phyloP scores from a whole-genome alignment of 164 flowering plant species.

The Euptelea pleiosperma region DNA sequence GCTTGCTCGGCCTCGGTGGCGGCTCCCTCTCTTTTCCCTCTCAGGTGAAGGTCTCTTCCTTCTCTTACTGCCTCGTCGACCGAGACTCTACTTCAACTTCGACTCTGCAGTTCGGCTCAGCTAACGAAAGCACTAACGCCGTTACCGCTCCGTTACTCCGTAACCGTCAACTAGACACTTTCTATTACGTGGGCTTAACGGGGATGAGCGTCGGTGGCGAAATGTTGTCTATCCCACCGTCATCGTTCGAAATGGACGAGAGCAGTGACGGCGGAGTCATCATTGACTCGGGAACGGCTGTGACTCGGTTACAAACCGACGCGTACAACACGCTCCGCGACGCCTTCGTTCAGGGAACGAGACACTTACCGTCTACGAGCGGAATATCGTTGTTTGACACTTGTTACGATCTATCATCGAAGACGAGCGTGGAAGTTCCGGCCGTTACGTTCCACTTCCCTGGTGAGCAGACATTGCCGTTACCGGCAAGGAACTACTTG shows the following conservation, averaged over 20 bases:
- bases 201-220: constrained; percentile 73
- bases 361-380: constrained; percentile 32
- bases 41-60: constrained; percentile 57
- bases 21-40: constrained; percentile 75
- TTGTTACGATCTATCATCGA: constrained; percentile 67
- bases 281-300: constrained; percentile 90
- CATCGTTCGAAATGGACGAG: constrained; percentile 45
- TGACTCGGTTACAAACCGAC: constrained; percentile 64
- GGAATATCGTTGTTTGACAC: constrained; percentile 85
- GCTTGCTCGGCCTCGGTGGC: constrained; percentile 88
- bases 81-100: constrained; percentile 69
- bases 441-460: constrained; percentile 72
- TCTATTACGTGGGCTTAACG: constrained; percentile 55
- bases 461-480: constrained; percentile 40
- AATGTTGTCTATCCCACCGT: constrained; percentile 39
- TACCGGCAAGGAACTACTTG: constrained; percentile 87
- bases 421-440: constrained; percentile 71
- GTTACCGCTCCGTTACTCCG: constrained; percentile 63
- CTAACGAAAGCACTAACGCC: constrained; percentile 27
- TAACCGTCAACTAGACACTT: constrained; percentile 59
- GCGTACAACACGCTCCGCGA: constrained; percentile 68
- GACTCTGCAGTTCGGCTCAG: constrained; percentile 60
- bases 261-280: constrained; percentile 78
- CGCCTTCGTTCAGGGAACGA: constrained; percentile 55
- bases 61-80: constrained; percentile 95